Evolutionary conservation across 2,329 filamentous ascomycete species (phyloP).

Genomic region (Lachnellula arida): DNA sequence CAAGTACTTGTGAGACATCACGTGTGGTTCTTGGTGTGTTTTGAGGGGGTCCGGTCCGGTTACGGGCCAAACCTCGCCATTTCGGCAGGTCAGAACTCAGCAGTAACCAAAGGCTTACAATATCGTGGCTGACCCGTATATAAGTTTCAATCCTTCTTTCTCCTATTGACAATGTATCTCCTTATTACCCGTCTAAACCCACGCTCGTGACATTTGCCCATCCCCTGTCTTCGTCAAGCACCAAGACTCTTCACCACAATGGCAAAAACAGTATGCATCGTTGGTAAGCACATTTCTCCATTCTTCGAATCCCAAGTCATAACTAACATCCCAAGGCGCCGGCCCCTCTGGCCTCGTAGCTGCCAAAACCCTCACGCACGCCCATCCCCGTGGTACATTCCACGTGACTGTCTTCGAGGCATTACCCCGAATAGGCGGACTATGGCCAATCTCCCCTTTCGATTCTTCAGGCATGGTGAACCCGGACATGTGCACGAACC

Average conservation of each 20-base stretch:
- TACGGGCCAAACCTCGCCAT: not conserved
- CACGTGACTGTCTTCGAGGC: slow-evolving; percentile 67
- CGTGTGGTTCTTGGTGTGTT: not conserved
- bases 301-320: not conserved
- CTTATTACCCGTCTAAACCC: not conserved
- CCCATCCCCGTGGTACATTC: slow-evolving; percentile 51
- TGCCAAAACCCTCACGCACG: slow-evolving; percentile 67
- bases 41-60: not conserved
- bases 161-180: not conserved
- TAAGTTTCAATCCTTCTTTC: not conserved
- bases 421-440: slow-evolving; percentile 61
- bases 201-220: not conserved
- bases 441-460: slow-evolving; percentile 61
- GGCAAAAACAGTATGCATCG: slow-evolving; percentile 25
- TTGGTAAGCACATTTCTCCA: slow-evolving; percentile 16
- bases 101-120: not conserved
- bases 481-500: slow-evolving; percentile 67
- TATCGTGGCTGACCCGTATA: not conserved
- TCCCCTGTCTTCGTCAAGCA: not conserved
- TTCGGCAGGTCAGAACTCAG: not conserved
- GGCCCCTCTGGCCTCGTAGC: slow-evolving; percentile 65
- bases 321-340: slow-evolving; percentile 45
- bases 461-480: slow-evolving; percentile 49
- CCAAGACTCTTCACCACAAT: not conserved
- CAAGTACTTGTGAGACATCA: not conserved